phyloP scores from a whole-genome alignment of 2,329 filamentous ascomycete species.

The Colletotrichum musicola region DNA sequence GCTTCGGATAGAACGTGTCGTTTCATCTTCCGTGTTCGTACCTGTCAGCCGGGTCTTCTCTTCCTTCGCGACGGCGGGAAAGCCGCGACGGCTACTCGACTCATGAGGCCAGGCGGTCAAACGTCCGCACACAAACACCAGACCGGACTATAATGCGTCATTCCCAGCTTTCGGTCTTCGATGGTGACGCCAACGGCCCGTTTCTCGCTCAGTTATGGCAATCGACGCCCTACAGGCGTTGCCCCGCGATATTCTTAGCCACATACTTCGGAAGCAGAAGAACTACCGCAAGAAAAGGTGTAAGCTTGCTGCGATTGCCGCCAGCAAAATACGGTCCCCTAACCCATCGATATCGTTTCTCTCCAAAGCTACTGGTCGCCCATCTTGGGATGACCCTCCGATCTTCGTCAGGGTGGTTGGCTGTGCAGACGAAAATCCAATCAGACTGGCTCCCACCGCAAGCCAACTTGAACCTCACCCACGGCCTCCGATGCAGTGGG shows the following conservation, averaged over 20 bases:
- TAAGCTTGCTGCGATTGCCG: background rate
- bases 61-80: background rate
- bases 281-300: background rate
- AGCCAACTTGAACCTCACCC: background rate
- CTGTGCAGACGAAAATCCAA: slow-evolving; percentile 2
- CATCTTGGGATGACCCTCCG: slow-evolving; percentile 2
- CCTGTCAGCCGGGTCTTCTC: slow-evolving; percentile 5
- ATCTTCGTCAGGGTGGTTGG: slow-evolving; percentile 3
- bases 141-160: background rate
- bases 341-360: slow-evolving; percentile 28
- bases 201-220: no score
- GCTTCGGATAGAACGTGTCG: background rate
- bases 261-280: background rate
- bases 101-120: background rate
- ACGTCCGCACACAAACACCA: background rate
- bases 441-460: background rate
- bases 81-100: slow-evolving; percentile 8
- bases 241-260: background rate
- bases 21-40: slow-evolving; percentile 2
- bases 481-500: background rate
- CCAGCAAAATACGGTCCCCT: background rate
- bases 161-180: background rate
- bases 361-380: background rate
- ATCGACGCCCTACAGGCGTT: background rate
- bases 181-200: background rate